phyloP scores from a whole-genome alignment of 192 early-diverging fungal genomes.

The Gaertneriomyces semiglobifer region DNA sequence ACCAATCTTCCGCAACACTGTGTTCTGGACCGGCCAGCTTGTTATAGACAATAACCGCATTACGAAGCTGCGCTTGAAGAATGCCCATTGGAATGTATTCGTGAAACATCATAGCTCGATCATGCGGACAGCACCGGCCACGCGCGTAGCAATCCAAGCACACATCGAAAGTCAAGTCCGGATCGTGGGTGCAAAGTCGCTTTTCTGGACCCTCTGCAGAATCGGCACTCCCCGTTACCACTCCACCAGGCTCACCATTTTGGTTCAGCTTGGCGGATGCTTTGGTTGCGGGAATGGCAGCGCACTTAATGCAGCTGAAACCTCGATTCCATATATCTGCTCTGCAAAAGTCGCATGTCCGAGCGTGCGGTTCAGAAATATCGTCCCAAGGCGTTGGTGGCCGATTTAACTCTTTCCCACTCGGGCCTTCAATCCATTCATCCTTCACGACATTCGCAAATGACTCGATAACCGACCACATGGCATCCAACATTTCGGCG shows the following conservation, averaged over 20 bases:
- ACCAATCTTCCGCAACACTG: background rate
- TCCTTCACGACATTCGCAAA: constrained; percentile 21
- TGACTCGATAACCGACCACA: constrained; percentile 13
- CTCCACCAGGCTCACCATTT: no score
- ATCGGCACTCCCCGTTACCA: no score
- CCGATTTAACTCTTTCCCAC: background rate
- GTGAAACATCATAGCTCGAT: constrained; percentile 18
- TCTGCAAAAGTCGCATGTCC: constrained; percentile 27
- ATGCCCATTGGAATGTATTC: constrained; percentile 18
- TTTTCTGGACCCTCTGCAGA: no score
- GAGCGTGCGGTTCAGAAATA: constrained; percentile 11
- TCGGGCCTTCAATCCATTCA: constrained; percentile 28
- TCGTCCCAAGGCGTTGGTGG: constrained; percentile 19
- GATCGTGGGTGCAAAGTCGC: no score
- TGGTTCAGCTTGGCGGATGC: no score
- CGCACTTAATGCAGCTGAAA: constrained; percentile 21
- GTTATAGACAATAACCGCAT: constrained; percentile 13
- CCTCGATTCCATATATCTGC: constrained; percentile 38
- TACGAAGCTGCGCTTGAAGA: constrained; percentile 1
- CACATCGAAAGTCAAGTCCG: constrained; percentile 11
- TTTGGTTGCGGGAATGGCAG: background rate
- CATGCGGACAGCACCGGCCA: constrained; percentile 25
- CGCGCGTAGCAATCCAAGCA: constrained; percentile 27
- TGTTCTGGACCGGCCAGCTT: background rate
- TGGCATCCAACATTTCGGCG: constrained; percentile 8